Conservation (phyloP, 352 stramenopile genomes). For the Phytophthora hybrid region DNA sequence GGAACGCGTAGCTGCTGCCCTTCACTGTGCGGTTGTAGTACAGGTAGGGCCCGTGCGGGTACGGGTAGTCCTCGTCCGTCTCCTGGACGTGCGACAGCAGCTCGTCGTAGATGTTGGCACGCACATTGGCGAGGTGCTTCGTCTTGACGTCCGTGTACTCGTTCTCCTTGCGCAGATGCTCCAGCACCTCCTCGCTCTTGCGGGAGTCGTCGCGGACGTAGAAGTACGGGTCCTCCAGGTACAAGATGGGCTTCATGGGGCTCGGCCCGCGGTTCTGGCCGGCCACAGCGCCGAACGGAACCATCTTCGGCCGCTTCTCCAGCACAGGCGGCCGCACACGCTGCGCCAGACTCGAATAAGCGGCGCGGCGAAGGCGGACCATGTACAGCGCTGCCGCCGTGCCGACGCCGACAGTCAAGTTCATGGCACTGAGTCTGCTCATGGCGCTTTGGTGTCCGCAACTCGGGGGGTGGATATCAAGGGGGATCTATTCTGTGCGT, state of each 20-base stretch:
- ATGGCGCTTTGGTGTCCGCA: conserved; percentile 30
- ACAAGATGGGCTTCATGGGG: conserved; percentile 91
- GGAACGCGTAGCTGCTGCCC: conserved; percentile 82
- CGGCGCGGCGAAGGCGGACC: conserved; percentile 59
- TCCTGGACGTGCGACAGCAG: conserved; percentile 92
- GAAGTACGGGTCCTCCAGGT: conserved; percentile 95
- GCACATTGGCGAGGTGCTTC: conserved; percentile 82
- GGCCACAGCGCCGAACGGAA: conserved; percentile 81
- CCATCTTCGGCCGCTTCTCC: conserved; percentile 80
- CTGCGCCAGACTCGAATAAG: conserved; percentile 65
- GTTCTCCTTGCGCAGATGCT: conserved; percentile 95
- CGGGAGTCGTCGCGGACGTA: conserved; percentile 96
- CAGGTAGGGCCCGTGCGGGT: conserved; percentile 81
- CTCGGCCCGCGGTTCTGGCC: conserved; percentile 83
- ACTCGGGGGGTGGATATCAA: too few species aligned
- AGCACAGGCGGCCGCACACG: conserved; percentile 63
- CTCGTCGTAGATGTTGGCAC: conserved; percentile 93
- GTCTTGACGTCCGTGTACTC: conserved; percentile 91
- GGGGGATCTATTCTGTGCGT: background rate
- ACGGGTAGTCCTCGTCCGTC: conserved; percentile 86
- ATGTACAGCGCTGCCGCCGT: conserved; percentile 67
- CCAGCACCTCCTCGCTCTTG: conserved; percentile 92
- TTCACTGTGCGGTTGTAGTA: conserved; percentile 93
- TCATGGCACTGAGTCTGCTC: conserved; percentile 64
- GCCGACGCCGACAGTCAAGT: conserved; percentile 62